A percentile compares a stretch with the other conserved stretches of the same genome.
Evolutionary conservation across 352 stramenopile species (phyloP).

Genomic region (Pythium volutum): DNA sequence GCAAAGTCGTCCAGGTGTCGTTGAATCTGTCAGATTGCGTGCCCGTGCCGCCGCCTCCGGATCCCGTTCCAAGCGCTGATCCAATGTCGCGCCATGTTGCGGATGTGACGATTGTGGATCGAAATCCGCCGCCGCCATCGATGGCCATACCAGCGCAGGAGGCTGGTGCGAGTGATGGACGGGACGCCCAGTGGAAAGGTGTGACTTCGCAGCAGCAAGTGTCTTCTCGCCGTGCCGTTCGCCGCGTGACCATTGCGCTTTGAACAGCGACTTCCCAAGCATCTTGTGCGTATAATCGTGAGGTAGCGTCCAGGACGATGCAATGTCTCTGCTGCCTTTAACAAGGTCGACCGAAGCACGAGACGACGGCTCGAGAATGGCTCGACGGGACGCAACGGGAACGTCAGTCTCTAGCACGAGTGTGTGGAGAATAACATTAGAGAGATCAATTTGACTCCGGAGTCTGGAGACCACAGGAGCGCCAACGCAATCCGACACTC

Average conservation of each 20-base stretch:
- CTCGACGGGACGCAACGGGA: too few relatives aligned
- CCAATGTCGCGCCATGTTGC: neutral
- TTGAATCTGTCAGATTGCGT: constrained; percentile 29
- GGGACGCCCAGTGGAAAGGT: too few relatives aligned
- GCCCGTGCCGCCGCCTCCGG: neutral
- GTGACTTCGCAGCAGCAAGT: neutral
- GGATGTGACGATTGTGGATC: neutral
- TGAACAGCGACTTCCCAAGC: neutral
- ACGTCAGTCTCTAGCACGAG: too few relatives aligned
- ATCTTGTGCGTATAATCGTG: neutral
- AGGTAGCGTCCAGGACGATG: neutral
- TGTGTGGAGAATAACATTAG: too few relatives aligned
- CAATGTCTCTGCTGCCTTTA: too few relatives aligned
- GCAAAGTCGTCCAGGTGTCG: constrained; percentile 44
- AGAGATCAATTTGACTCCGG: too few relatives aligned
- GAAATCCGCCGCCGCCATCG: neutral
- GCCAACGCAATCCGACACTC: too few relatives aligned
- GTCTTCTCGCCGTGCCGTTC: neutral
- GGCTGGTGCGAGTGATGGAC: neutral
- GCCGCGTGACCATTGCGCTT: constrained; percentile 14
- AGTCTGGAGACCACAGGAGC: too few relatives aligned
- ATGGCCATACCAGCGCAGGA: neutral
- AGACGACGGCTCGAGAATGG: too few relatives aligned
- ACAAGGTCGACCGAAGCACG: too few relatives aligned
- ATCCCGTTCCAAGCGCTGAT: neutral